Evolutionary conservation across 495 filamentous ascomycete species (phyloP), one percentile per base, ranked within the genome.

Genomic region (Pseudevernia furfuracea): DNA sequence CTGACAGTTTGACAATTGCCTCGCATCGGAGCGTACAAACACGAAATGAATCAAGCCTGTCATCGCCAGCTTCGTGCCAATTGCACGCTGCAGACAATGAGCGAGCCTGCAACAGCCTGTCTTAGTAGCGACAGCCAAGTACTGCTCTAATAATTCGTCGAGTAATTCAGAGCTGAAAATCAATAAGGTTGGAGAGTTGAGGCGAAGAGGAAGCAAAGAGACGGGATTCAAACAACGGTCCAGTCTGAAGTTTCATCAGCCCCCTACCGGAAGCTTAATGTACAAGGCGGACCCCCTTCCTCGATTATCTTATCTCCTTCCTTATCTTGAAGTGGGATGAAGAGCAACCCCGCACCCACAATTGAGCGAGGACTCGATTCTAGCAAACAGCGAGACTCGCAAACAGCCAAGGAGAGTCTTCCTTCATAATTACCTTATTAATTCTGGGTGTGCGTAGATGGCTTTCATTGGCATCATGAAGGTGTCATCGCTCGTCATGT

Each of bases 401-500:
- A 36, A 34, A 36, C 38, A 10, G 38, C 38, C 7, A 12, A 41
- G 2, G 11, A 12, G 14, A 12, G 10, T n/a, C n/a, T n/a, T n/a
- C n/a, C n/a, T n/a, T n/a, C n/a, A n/a, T n/a, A n/a, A n/a, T n/a
- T n/a, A n/a, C n/a, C n/a, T n/a, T n/a, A n/a, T n/a, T 19, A 1
- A 19, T 44, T 44, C 41, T 3, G 7, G 15, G 41, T 44, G 41
- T 44, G 43, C 5, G 14, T 3, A 21, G 15, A 28, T 52, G 3
- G 12, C 4, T 53, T 32, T 53, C 5, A 53, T 53, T 32, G 25
- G 49, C 49, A 53, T 53, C 49, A 4, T 53, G 49, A 53, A 53
- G 49, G 49, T 53, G 49, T 53, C 49, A 53, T 53, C 49, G 49
- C 49, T 32, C 49, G 49, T 17, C 6, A 53, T 53, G 49, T 53